phyloP scores from a whole-genome alignment of 805 yeast genomes.

The Candida orba region DNA sequence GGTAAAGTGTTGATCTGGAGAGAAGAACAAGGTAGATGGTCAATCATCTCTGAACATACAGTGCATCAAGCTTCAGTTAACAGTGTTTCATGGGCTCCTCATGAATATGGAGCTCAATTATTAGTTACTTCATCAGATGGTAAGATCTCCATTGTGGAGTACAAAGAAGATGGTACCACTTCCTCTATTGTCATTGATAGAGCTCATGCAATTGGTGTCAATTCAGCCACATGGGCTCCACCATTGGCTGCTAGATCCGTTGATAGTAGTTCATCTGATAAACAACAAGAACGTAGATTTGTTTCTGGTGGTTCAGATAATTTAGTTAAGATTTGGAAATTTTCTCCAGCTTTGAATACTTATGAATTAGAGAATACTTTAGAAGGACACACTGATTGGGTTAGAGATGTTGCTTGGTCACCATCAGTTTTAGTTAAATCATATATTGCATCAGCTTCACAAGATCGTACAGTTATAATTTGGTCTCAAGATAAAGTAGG shows the following conservation, averaged over 20 bases:
- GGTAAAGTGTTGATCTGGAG: constrained; percentile 94
- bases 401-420: constrained; percentile 97
- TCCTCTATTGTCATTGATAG: constrained; percentile 42
- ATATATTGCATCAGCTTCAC: constrained; percentile 94
- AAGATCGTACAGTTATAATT: constrained; percentile 87
- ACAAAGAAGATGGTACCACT: constrained; percentile 80
- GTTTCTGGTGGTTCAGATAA: constrained; percentile 96
- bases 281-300: constrained; percentile 56
- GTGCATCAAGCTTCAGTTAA: constrained; percentile 93
- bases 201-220: constrained; percentile 92
- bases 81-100: constrained; percentile 95
- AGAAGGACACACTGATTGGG: constrained; percentile 96
- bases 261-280: constrained; percentile 23
- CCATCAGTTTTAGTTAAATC: constrained; percentile 82
- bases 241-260: constrained; percentile 30
- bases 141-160: constrained; percentile 81
- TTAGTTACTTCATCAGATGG: constrained; percentile 94
- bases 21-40: constrained; percentile 86
- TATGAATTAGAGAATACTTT: constrained; percentile 70
- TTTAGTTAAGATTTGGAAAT: constrained; percentile 85
- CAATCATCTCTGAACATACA: constrained; percentile 76
- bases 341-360: constrained; percentile 44
- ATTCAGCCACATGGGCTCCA: constrained; percentile 95
- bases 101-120: constrained; percentile 88
- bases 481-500: constrained; percentile 79